phyloP scores from a whole-genome alignment of 352 stramenopile genomes.

The Pythium grandisporangium region DNA sequence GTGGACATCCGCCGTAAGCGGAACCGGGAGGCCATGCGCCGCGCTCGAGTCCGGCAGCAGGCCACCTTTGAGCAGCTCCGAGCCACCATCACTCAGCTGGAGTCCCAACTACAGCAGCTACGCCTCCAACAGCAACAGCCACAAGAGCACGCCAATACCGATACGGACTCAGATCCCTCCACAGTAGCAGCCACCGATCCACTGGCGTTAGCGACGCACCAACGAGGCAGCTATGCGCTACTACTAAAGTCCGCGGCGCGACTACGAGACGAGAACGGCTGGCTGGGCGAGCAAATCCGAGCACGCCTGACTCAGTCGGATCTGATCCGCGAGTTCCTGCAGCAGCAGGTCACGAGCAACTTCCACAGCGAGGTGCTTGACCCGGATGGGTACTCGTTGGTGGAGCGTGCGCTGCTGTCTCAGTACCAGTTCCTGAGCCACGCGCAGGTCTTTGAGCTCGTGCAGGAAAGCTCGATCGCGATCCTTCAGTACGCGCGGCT shows the following conservation, averaged over 20 bases:
- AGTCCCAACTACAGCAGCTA: constrained; percentile 15
- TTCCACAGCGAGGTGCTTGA: not conserved
- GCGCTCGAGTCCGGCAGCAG: constrained; percentile 18
- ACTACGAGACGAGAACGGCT: not conserved
- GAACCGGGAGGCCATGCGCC: constrained; percentile 39
- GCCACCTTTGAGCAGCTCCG: constrained; percentile 15
- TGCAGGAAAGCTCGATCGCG: constrained; percentile 13
- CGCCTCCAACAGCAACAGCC: too few relatives aligned
- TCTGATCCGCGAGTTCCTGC: not conserved
- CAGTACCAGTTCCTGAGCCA: constrained; percentile 2
- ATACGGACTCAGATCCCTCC: not conserved
- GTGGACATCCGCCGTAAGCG: constrained; percentile 21
- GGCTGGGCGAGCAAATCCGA: not conserved
- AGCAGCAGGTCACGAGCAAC: not conserved
- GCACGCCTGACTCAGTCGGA: too few relatives aligned
- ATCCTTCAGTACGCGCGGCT: constrained; percentile 14
- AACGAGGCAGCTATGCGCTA: not conserved
- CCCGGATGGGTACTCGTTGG: not conserved
- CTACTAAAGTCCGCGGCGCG: not conserved
- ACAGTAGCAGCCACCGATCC: not conserved
- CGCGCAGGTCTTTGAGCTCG: constrained; percentile 3
- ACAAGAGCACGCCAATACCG: not conserved
- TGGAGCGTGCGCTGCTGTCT: constrained; percentile 1
- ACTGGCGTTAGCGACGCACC: not conserved
- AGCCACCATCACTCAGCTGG: constrained; percentile 18